Evolutionary conservation across 1,139 yeast genomes (phyloP).

Genomic region (Protomyces inundatus): DNA sequence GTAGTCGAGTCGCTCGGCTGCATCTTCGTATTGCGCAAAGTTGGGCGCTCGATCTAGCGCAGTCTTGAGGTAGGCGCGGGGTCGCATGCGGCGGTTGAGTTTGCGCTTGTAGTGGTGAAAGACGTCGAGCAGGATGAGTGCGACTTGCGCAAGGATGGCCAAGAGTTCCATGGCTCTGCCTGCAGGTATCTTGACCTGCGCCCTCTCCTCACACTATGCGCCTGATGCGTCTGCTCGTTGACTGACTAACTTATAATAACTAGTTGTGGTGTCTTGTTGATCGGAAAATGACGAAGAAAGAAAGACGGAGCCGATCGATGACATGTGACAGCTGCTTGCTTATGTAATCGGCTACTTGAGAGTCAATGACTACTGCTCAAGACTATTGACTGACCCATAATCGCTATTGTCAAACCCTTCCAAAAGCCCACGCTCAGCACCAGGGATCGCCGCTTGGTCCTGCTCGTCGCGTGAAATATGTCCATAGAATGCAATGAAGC

Average conservation of each 20-base stretch:
- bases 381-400: slow-evolving; percentile 6
- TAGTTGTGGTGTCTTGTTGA: background rate
- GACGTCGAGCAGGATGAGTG: background rate
- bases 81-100: background rate
- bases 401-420: slow-evolving; percentile 19
- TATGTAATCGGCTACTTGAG: no score
- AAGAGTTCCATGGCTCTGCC: background rate
- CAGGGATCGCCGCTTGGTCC: slow-evolving; percentile 8
- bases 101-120: slow-evolving; percentile 9
- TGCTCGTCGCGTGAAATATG: slow-evolving; percentile 8
- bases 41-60: slow-evolving; percentile 3
- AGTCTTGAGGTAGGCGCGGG: background rate
- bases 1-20: slow-evolving; percentile 14
- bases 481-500: slow-evolving; percentile 19
- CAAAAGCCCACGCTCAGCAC: slow-evolving; percentile 17
- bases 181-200: background rate
- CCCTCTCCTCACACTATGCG: background rate
- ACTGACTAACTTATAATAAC: background rate
- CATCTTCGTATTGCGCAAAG: slow-evolving; percentile 19
- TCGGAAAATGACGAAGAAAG: no score
- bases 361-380: background rate
- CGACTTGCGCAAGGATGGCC: background rate
- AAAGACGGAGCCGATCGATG: background rate
- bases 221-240: background rate
- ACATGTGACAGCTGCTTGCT: background rate